Conservation (phyloP, 1,284 basidiomycete species). For the Baeospora myosura region DNA sequence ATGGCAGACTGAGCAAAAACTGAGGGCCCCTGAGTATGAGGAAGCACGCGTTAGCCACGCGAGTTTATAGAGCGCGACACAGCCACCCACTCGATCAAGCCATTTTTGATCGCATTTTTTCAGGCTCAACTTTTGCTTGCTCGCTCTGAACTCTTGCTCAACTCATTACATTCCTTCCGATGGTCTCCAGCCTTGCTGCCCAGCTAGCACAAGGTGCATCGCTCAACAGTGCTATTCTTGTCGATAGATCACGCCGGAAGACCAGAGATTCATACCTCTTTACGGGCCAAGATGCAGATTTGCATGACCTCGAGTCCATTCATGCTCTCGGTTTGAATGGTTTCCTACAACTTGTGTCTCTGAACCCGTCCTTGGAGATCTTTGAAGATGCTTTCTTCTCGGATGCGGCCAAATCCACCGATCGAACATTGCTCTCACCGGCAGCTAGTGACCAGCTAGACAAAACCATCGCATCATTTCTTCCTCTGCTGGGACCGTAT, state of each 20-base stretch:
- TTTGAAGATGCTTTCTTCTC: slow-evolving; percentile 82
- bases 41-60: no score
- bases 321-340: slow-evolving; percentile 80
- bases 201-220: slow-evolving; percentile 82
- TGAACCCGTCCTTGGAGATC: slow-evolving; percentile 57
- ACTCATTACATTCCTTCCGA: no score
- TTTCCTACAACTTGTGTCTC: slow-evolving; percentile 65
- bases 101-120: no score
- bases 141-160: no score
- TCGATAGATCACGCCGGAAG: slow-evolving; percentile 59
- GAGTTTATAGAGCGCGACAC: no score
- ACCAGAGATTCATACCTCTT: slow-evolving; percentile 79
- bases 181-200: slow-evolving; percentile 74
- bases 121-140: no score
- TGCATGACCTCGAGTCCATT: slow-evolving; percentile 83
- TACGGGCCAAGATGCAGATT: slow-evolving; percentile 69
- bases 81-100: no score
- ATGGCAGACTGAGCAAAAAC: no score
- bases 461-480: slow-evolving; percentile 51
- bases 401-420: slow-evolving; percentile 66
- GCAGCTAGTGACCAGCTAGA: slow-evolving; percentile 64
- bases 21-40: no score
- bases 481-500: slow-evolving; percentile 73
- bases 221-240: slow-evolving; percentile 71
- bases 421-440: slow-evolving; percentile 74